Conservation (phyloP, 768 basidiomycete species). For the Collybia sordida region DNA sequence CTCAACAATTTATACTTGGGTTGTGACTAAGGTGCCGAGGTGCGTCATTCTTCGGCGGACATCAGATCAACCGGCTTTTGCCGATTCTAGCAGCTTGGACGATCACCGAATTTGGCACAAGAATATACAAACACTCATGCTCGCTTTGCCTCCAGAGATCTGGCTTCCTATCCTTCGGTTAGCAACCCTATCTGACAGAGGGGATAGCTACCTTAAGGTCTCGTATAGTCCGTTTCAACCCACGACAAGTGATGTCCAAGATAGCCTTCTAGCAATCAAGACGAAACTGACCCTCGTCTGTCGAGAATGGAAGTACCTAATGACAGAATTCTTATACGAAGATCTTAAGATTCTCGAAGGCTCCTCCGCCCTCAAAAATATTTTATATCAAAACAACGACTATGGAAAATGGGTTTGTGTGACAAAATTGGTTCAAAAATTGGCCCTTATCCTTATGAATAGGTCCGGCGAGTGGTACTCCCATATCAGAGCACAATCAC, state of each 20-base stretch:
- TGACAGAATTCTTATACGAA: conserved; percentile 48
- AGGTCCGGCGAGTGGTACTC: conserved; percentile 59
- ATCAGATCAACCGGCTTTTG: too few relatives aligned
- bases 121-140: not conserved
- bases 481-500: conserved; percentile 57
- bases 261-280: conserved; percentile 33
- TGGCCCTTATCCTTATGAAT: conserved; percentile 6
- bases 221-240: conserved; percentile 50
- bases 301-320: conserved; percentile 51
- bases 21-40: too few relatives aligned
- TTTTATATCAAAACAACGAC: conserved; percentile 25
- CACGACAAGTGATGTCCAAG: conserved; percentile 24
- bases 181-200: conserved; percentile 31
- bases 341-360: conserved; percentile 45
- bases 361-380: conserved; percentile 26
- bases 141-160: conserved; percentile 47
- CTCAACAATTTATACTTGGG: too few relatives aligned
- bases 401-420: conserved; percentile 25
- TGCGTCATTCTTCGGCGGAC: too few relatives aligned
- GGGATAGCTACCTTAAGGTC: conserved; percentile 21
- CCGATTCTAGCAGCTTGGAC: too few relatives aligned
- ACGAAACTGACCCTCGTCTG: conserved; percentile 53
- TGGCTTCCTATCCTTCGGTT: conserved; percentile 53
- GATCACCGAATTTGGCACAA: not conserved
- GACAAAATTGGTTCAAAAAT: not conserved